Evolutionary conservation across 495 filamentous ascomycete genomes (phyloP).

Genomic region (Neurospora sp.): DNA sequence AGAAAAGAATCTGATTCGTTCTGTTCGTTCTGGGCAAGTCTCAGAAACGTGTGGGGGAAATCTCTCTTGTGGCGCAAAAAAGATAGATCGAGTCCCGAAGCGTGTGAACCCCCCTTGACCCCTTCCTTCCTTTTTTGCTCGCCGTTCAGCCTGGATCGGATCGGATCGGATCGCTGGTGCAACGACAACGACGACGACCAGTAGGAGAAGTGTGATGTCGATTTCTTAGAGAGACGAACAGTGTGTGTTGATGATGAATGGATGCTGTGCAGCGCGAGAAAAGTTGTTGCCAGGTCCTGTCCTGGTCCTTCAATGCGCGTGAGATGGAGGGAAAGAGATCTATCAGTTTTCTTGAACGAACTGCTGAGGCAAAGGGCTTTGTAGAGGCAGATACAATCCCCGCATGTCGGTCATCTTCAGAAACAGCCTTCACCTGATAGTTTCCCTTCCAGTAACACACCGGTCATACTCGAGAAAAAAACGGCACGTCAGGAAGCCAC

Average conservation of each 20-base stretch:
- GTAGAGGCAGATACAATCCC: neutral
- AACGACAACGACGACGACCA: neutral
- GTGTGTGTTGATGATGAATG: no score
- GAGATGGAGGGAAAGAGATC: neutral
- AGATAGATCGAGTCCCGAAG: neutral
- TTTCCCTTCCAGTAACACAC: neutral
- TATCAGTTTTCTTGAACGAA: neutral
- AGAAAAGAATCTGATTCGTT: no score
- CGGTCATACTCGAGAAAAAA: neutral
- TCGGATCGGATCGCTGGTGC: neutral
- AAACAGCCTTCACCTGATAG: neutral
- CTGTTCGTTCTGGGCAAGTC: neutral
- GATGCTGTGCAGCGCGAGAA: neutral
- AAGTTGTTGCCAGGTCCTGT: neutral
- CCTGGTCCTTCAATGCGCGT: neutral
- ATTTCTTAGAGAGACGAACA: no score
- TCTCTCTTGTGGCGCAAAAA: neutral
- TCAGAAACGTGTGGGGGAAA: neutral
- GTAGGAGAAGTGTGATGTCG: neutral
- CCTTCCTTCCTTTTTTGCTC: neutral
- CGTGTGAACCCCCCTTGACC: neutral
- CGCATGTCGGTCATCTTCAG: neutral
- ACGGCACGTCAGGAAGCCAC: neutral
- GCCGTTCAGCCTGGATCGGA: neutral
- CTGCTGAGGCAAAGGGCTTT: neutral